A percentile compares a stretch with the other conserved stretches of the same genome.
These are phyloP conservation scores for Heliophila coronopifolia DNA, from an alignment of 441 rosid genomes.

Conservation along the genomic window DNA sequence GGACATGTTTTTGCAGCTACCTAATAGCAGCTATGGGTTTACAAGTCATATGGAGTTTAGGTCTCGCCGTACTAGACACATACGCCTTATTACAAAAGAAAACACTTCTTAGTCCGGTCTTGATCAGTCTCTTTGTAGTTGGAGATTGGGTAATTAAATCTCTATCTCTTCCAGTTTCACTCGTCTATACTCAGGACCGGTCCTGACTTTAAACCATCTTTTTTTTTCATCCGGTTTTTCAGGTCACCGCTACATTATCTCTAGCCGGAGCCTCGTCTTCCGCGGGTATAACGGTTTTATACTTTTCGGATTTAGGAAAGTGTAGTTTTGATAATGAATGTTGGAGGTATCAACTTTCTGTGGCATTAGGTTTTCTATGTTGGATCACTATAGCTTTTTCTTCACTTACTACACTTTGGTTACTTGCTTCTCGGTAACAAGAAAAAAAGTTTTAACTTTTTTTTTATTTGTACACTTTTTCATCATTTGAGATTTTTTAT, in stretches of 20 bases:
- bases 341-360: constrained; percentile 41
- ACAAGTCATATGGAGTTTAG: constrained; percentile 53
- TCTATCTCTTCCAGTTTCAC: too few species aligned
- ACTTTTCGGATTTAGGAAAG: constrained; percentile 41
- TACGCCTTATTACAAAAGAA: constrained; percentile 42
- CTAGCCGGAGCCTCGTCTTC: constrained; percentile 55
- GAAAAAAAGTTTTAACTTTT: too few species aligned
- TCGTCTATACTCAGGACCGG: neutral
- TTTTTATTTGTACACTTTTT: neutral
- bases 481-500: constrained; percentile 25
- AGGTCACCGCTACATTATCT: constrained; percentile 46
- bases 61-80: constrained; percentile 44
- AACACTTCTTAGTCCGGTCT: constrained; percentile 36
- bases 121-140: constrained; percentile 53
- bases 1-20: constrained; percentile 36
- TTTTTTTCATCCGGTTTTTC: neutral
- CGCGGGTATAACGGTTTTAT: constrained; percentile 40
- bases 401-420: constrained; percentile 56
- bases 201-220: neutral
- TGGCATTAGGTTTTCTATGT: constrained; percentile 49
- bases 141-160: constrained; percentile 76
- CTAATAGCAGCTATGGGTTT: constrained; percentile 63
- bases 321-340: constrained; percentile 41
- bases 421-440: constrained; percentile 48
- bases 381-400: constrained; percentile 45